Evolutionary conservation across 2,329 filamentous ascomycete species (phyloP), one percentile per base, ranked within the genome.

Genomic region (Dactylellina cionopaga): DNA sequence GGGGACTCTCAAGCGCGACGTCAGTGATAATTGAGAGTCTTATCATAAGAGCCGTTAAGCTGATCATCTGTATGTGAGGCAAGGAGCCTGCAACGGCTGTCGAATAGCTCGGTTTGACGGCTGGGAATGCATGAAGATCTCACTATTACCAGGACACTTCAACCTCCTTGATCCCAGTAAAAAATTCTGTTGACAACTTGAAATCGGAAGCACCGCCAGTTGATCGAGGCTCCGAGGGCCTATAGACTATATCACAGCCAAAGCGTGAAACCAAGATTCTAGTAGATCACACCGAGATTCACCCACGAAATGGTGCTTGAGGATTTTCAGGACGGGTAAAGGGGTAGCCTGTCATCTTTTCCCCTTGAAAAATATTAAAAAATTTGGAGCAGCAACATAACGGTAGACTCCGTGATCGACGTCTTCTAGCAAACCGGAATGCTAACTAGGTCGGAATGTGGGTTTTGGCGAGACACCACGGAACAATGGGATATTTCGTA

Each of bases 381-480:
- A n/a, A n/a, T n/a, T n/a, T n/a, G n/a, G n/a, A n/a, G n/a, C n/a
- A n/a, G n/a, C n/a, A n/a, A n/a, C 5, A 10, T 25, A 41, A 49
- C 31, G 51, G 60, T 19, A 56, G 22, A 22, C 41, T 65, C 51
- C 51, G 60, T 25, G 60, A 56, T 65, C 60, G 41, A 49, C 51
- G 22, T 44, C 7, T 54, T 9, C 17, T 43, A 15, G 29, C 10
- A 22, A 31, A 35, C 33, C 49, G 60, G 60, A 15, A 56, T 6
- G 41, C 41, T n/a, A n/a, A n/a, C n/a, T 9, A 47, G 33, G n/a
- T 22, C 60, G 60, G 60, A 46, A 29, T 13, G 44, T 6, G n/a
- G 19, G 41, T 39, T 43, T 43, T 6, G 29, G 13, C 22, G 25
- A 47, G 6, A 24, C 13, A 15, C 5, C 13, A 47, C 44, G 2